These are phyloP conservation scores for Vicia sativa DNA, from an alignment of 306 rosid genomes.

Conservation along the genomic window DNA sequence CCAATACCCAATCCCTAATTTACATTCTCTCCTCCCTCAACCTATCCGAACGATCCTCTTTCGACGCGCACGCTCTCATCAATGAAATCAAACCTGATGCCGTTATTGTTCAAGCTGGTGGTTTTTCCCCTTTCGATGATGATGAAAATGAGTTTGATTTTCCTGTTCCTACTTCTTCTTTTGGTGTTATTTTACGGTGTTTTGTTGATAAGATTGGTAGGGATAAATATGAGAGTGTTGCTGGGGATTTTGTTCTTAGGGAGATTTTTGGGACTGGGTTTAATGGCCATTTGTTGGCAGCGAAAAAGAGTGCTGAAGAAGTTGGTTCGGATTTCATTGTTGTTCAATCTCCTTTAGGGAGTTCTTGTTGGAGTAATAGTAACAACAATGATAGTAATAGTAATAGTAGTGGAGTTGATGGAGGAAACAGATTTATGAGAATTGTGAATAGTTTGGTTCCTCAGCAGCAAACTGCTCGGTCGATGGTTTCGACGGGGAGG, in stretches of 20 bases:
- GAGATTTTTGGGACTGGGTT: constrained; percentile 76
- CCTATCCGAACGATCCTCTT: constrained; percentile 67
- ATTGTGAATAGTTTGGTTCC: constrained; percentile 63
- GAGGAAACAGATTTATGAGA: constrained; percentile 43
- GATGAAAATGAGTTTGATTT: constrained; percentile 16
- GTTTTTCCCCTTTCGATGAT: constrained; percentile 43
- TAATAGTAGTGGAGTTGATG: constrained; percentile 40
- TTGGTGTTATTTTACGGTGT: constrained; percentile 65
- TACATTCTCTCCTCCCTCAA: constrained; percentile 69
- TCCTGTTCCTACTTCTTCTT: constrained; percentile 66
- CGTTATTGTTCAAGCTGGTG: constrained; percentile 56
- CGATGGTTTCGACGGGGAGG: constrained; percentile 36
- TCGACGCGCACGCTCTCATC: constrained; percentile 56
- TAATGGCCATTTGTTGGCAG: constrained; percentile 67
- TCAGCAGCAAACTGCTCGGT: constrained; percentile 44
- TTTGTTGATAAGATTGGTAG: constrained; percentile 63
- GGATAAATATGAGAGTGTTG: constrained; percentile 65
- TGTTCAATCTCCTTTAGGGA: constrained; percentile 53
- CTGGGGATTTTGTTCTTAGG: constrained; percentile 59
- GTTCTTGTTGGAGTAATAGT: constrained; percentile 31
- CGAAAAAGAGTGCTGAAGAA: constrained; percentile 67
- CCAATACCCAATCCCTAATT: constrained; percentile 57
- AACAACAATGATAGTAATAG: not conserved
- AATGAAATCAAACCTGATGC: constrained; percentile 73
- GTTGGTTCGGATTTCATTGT: constrained; percentile 64